A percentile compares a stretch with the other conserved stretches of the same genome.
These are phyloP conservation scores for Pythium rishiriense DNA, from an alignment of 352 stramenopile species.

Conservation along the genomic window DNA sequence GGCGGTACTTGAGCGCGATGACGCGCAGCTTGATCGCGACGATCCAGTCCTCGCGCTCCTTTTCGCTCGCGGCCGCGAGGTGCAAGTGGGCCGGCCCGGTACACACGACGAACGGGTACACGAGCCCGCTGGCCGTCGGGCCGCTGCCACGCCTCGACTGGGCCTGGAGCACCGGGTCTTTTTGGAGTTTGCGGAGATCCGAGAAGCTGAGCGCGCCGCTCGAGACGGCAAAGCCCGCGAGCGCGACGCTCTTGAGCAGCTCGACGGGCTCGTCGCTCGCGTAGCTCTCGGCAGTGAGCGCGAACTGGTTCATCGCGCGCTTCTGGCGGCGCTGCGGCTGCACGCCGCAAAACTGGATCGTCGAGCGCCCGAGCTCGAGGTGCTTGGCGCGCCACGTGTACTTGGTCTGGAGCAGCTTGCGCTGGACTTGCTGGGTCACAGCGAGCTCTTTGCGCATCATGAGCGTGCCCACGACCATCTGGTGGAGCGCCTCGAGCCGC, in stretches of 20 bases:
- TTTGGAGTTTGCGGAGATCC: conserved; percentile 24
- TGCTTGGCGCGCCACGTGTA: conserved; percentile 65
- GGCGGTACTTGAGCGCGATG: conserved; percentile 63
- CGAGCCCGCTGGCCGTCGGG: not conserved
- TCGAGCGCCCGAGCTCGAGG: conserved; percentile 56
- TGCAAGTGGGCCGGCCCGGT: conserved; percentile 56
- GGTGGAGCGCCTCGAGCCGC: conserved; percentile 46
- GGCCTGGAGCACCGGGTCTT: conserved; percentile 21
- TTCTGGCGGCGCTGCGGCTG: conserved; percentile 17
- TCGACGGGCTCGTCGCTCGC: conserved; percentile 60
- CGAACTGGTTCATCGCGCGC: conserved; percentile 66
- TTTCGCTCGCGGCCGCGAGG: conserved; percentile 43
- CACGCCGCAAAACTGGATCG: conserved; percentile 47
- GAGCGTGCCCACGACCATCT: conserved; percentile 48
- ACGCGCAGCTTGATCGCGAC: conserved; percentile 64
- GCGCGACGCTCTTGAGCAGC: conserved; percentile 34
- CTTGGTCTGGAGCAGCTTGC: conserved; percentile 54
- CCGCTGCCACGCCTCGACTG: not conserved
- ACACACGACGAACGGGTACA: conserved; percentile 61
- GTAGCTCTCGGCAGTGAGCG: conserved; percentile 52
- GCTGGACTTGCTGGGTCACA: conserved; percentile 49
- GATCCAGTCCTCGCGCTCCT: conserved; percentile 60
- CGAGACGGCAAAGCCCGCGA: conserved; percentile 23
- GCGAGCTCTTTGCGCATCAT: conserved; percentile 60
- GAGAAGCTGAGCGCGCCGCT: conserved; percentile 18